Evolutionary conservation across 129 eudicot species (phyloP), one percentile per base, ranked within the genome.

Genomic region (Deinandra increscens): DNA sequence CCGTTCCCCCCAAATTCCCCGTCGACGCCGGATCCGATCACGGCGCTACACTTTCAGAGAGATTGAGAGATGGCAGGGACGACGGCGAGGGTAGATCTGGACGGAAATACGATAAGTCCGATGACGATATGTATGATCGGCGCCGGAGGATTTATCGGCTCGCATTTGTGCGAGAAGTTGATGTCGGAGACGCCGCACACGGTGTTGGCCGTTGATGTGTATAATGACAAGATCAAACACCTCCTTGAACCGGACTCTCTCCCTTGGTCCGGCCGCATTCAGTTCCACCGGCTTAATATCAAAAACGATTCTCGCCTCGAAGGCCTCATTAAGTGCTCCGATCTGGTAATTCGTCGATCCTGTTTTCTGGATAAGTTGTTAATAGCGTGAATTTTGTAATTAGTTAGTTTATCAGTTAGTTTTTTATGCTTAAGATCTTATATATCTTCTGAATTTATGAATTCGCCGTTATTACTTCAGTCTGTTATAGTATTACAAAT

Each of bases 111-210:
- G 51, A 89, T 93, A 1, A 76, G 76, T 51, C 83, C 92, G 78
- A 77, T 93, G 4, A 87, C 98, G 5, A 93, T 89, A 68, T 93
- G 99, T 72, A 89, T 89, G 97, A 93, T 93, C 49, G 99, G 99
- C 0, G 97, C 95, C 62, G 99, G 99, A 46, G 99, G 99, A 2
- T 93, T 93, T 92, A 93, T 93, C n/a, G 99, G 99, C 23, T 93
- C 99, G 22, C 99, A 93, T 65, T 82, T 93, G 64, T 93, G 99
- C 70, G 97, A 93, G 95, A 93, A 89, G 72, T 41, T 93, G 64
- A 73, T 93, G 88, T 6, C 77, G 56, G 95, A 93, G 81, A 93
- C 97, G 23, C 81, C 84, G 13, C 99, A 93, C 84, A 83, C 75
- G 61, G 90, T 93, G 55, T 71, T 89, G 63, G 99, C 97, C 12